A percentile compares a stretch with the other conserved stretches of the same genome.
Evolutionary conservation across 768 basidiomycete species (phyloP).

Genomic region (Ramaria sp.): DNA sequence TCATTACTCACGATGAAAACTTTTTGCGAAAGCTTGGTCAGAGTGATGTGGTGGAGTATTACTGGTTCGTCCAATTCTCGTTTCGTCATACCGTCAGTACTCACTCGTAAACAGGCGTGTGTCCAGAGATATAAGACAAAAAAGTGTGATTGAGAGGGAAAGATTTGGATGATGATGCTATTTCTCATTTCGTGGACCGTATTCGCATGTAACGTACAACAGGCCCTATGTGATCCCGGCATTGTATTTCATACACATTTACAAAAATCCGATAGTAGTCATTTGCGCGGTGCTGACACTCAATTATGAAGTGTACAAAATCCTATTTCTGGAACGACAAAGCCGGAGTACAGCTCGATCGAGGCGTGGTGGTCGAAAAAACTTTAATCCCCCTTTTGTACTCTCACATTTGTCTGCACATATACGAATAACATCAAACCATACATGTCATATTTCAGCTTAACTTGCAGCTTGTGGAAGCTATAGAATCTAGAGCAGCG

Average conservation of each 20-base stretch:
- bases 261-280: no score
- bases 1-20: conserved; percentile 95
- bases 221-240: not conserved
- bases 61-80: conserved; percentile 51
- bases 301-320: no score
- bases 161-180: conserved; percentile 10
- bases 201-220: not conserved
- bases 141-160: conserved; percentile 63
- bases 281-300: no score
- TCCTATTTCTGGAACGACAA: not conserved
- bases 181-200: not conserved
- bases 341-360: no score
- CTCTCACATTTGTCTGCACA: no score
- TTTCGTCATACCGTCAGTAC: not conserved
- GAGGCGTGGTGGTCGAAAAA: no score
- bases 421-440: no score
- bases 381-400: no score
- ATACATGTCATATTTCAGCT: no score
- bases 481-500: no score
- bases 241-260: no score
- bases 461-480: no score
- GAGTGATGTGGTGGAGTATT: conserved; percentile 88
- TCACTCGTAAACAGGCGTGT: conserved; percentile 58
- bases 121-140: conserved; percentile 56
- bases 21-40: conserved; percentile 89